Conservation (phyloP, 2,329 filamentous ascomycete species). For the Penicillium sp. region DNA sequence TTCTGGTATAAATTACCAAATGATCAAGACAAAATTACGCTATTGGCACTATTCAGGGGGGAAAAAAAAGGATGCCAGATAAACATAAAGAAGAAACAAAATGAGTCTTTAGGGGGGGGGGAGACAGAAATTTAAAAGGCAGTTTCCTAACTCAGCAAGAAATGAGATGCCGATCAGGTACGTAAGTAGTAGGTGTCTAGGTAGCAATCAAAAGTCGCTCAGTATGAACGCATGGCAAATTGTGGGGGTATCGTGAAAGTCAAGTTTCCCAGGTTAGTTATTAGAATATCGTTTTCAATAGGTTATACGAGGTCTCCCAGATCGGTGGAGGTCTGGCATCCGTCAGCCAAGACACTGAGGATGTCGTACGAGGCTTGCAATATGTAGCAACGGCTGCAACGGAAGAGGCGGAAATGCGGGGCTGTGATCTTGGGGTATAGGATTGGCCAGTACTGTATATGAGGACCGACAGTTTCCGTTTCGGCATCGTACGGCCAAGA, state of each 20-base stretch:
- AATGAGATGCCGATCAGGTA: constrained; percentile 14
- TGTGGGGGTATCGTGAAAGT: constrained; percentile 16
- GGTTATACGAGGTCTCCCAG: constrained; percentile 4
- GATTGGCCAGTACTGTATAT: neutral
- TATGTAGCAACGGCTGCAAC: neutral
- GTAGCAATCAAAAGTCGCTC: constrained; percentile 2
- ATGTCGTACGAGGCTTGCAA: constrained; percentile 11
- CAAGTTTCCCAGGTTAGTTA: constrained; percentile 2
- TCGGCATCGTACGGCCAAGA: constrained; percentile 5
- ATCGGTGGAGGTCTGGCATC: neutral
- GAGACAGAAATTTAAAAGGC: constrained; percentile 1
- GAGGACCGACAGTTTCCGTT: neutral
- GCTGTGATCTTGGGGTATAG: neutral
- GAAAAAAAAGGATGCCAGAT: neutral
- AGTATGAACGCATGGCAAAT: constrained; percentile 6
- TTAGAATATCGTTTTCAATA: neutral
- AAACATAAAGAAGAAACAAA: neutral
- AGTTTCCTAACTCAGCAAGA: neutral
- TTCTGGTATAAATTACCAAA: neutral
- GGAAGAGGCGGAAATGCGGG: constrained; percentile 3
- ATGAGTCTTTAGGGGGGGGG: neutral
- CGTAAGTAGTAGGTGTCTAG: neutral
- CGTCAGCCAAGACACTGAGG: neutral
- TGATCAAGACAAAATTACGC: neutral
- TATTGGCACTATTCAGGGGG: neutral